Conservation (phyloP, 1,139 yeast species). For the Kazachstania sp. region DNA sequence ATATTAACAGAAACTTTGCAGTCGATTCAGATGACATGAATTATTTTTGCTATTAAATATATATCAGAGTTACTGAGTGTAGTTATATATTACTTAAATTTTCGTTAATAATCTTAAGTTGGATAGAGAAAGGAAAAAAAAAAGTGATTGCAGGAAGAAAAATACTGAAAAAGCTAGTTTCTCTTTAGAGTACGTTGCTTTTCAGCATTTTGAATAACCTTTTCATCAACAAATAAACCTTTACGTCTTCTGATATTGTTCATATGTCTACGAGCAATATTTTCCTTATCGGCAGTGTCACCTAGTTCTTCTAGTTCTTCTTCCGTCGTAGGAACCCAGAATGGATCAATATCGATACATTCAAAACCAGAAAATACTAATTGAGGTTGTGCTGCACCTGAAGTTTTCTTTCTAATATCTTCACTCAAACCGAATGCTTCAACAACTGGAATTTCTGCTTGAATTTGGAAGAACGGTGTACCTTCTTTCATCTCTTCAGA, state of each 20-base stretch:
- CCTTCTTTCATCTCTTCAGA: constrained; percentile 98
- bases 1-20: no score
- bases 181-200: constrained; percentile 80
- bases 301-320: constrained; percentile 93
- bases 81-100: neutral
- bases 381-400: constrained; percentile 97
- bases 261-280: constrained; percentile 81
- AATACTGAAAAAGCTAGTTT: constrained; percentile 21
- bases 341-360: constrained; percentile 83
- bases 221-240: constrained; percentile 84
- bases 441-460: constrained; percentile 81
- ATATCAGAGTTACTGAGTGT: no score
- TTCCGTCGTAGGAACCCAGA: constrained; percentile 99
- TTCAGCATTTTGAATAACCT: constrained; percentile 84
- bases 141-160: neutral
- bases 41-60: no score
- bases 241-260: constrained; percentile 73
- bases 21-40: no score
- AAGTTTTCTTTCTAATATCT: constrained; percentile 83
- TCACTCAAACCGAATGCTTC: constrained; percentile 97
- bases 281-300: constrained; percentile 85
- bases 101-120: neutral
- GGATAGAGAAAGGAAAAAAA: neutral
- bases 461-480: constrained; percentile 86
- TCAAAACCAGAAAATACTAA: constrained; percentile 85